These are phyloP conservation scores for Diaporthe citri DNA, from an alignment of 2,329 filamentous ascomycete species.

Conservation along the genomic window DNA sequence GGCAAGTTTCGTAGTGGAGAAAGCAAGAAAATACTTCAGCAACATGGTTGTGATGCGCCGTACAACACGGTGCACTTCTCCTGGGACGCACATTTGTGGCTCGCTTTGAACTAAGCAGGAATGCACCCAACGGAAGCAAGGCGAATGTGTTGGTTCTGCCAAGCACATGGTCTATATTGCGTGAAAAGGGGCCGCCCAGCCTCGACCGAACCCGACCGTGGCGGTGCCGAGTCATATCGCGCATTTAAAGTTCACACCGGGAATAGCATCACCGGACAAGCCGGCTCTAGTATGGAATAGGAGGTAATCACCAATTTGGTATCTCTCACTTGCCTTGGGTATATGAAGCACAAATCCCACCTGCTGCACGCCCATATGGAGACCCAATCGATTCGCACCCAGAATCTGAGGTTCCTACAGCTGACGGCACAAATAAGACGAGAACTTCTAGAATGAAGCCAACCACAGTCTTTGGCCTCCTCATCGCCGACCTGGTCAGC, in stretches of 20 bases:
- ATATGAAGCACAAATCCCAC: neutral
- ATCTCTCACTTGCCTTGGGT: neutral
- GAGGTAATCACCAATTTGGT: neutral
- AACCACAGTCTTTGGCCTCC: neutral
- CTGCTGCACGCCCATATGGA: neutral
- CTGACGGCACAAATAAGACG: neutral
- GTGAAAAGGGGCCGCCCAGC: conserved; percentile 1
- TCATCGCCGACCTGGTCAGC: conserved; percentile 6
- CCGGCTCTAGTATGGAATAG: conserved; percentile 19
- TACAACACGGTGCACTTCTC: neutral
- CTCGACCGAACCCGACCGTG: neutral
- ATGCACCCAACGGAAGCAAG: neutral
- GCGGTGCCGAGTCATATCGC: conserved; percentile 20
- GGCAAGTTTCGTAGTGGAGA: no score
- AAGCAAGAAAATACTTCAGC: no score
- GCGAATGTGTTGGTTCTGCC: neutral
- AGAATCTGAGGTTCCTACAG: neutral
- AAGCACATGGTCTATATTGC: neutral
- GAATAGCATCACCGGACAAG: conserved; percentile 24
- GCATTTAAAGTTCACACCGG: conserved; percentile 21
- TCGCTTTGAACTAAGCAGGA: neutral
- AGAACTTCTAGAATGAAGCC: neutral
- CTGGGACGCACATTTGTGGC: no score
- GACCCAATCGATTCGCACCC: neutral
- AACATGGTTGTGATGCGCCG: neutral